These are phyloP conservation scores for Sungouiozyma intestinalis DNA, from an alignment of 805 yeast species.

Conservation along the genomic window DNA sequence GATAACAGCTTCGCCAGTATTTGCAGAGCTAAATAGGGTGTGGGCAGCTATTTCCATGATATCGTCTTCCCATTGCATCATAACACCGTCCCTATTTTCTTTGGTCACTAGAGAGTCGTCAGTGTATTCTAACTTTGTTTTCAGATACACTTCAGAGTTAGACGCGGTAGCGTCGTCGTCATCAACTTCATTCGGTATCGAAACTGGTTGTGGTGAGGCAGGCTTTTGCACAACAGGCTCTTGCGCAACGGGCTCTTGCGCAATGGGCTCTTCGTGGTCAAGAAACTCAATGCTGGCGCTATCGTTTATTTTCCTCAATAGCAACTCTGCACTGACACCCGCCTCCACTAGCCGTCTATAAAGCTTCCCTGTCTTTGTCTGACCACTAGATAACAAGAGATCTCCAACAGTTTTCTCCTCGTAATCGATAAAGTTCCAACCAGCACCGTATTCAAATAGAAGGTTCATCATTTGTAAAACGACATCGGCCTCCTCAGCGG, in stretches of 20 bases:
- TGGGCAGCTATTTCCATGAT: slow-evolving; percentile 77
- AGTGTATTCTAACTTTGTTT: slow-evolving; percentile 54
- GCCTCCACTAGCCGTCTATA: slow-evolving; percentile 56
- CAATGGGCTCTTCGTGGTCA: slow-evolving; percentile 31
- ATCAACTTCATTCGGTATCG: slow-evolving; percentile 14
- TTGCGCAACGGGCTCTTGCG: slow-evolving; percentile 2
- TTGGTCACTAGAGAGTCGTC: slow-evolving; percentile 63
- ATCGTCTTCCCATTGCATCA: slow-evolving; percentile 94
- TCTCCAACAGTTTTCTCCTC: slow-evolving; percentile 80
- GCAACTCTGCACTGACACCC: slow-evolving; percentile 81
- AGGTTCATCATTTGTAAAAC: slow-evolving; percentile 48
- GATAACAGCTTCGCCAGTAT: slow-evolving; percentile 35
- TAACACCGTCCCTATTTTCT: slow-evolving; percentile 75
- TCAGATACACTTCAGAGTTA: slow-evolving; percentile 52
- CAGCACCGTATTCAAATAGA: slow-evolving; percentile 79
- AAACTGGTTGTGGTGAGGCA: slow-evolving; percentile 46
- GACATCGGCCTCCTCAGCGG: slow-evolving; percentile 34
- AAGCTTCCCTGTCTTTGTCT: slow-evolving; percentile 31
- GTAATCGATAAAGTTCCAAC: slow-evolving; percentile 74
- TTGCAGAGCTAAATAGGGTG: slow-evolving; percentile 40
- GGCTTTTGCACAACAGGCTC: slow-evolving; percentile 29
- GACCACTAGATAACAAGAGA: slow-evolving; percentile 46
- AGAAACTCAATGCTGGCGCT: slow-evolving; percentile 58
- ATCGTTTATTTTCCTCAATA: slow-evolving; percentile 53
- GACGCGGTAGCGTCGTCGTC: slow-evolving; percentile 50